Percentiles rank a stretch among this genome's conserved stretches.
These are phyloP conservation scores for Fistulina hepatica DNA, from an alignment of 1,284 basidiomycete genomes.

Conservation along the genomic window DNA sequence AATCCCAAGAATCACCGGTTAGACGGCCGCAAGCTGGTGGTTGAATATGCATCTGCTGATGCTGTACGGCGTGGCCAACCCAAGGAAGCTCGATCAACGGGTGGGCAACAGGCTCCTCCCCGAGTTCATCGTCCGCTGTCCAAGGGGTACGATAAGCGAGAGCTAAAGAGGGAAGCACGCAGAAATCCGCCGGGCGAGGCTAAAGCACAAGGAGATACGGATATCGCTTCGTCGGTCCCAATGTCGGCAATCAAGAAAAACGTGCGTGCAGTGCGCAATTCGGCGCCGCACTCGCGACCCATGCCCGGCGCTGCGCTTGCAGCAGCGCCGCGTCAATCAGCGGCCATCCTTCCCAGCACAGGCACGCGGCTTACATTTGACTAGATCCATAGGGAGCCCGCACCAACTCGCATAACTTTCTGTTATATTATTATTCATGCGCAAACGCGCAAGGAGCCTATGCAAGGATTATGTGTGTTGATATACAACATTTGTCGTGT, in stretches of 20 bases:
- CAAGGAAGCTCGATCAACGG: slow-evolving; percentile 23
- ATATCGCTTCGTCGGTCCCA: slow-evolving; percentile 8
- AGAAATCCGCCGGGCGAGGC: background rate
- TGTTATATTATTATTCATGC: background rate
- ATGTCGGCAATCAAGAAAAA: slow-evolving; percentile 14
- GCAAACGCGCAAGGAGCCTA: no score
- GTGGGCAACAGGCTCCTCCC: slow-evolving; percentile 9
- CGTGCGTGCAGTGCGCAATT: slow-evolving; percentile 15
- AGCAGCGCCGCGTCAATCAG: slow-evolving; percentile 75
- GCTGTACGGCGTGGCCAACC: slow-evolving; percentile 65
- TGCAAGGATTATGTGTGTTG: no score
- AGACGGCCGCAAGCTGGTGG: slow-evolving; percentile 73
- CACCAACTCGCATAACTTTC: background rate
- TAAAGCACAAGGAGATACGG: background rate
- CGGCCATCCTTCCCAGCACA: slow-evolving; percentile 67
- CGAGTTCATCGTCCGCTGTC: slow-evolving; percentile 13
- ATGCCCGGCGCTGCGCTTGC: slow-evolving; percentile 89
- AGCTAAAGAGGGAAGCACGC: background rate
- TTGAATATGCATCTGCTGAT: slow-evolving; percentile 84
- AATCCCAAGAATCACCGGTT: slow-evolving; percentile 80
- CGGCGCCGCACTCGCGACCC: slow-evolving; percentile 38
- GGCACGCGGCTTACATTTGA: slow-evolving; percentile 85
- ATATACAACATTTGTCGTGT: no score
- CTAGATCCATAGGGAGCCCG: slow-evolving; percentile 16
- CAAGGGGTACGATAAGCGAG: slow-evolving; percentile 17